These are phyloP conservation scores for Euphorbia celastroides DNA, from an alignment of 441 rosid genomes.

Conservation along the genomic window DNA sequence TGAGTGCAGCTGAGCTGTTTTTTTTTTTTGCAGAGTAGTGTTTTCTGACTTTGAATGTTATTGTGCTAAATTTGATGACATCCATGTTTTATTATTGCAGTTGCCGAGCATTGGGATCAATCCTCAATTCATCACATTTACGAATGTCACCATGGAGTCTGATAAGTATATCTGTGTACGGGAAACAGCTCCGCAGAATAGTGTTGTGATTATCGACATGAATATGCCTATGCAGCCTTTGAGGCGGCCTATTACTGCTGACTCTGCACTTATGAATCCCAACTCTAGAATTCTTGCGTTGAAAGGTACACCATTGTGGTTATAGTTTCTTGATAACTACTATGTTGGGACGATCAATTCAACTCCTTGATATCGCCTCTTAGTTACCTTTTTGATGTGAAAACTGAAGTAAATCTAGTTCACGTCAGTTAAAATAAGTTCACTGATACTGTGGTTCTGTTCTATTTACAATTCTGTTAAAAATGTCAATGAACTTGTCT, in stretches of 20 bases:
- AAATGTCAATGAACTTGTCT: too few relatives aligned
- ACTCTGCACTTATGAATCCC: conserved; percentile 98
- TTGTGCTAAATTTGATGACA: conserved; percentile 11
- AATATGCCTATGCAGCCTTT: conserved; percentile 92
- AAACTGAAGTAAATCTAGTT: too few relatives aligned
- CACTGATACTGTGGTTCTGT: too few relatives aligned
- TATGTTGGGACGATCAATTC: neutral
- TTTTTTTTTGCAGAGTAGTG: neutral
- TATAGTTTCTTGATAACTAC: neutral
- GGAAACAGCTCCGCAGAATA: conserved; percentile 95
- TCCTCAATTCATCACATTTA: conserved; percentile 82
- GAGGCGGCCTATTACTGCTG: conserved; percentile 94
- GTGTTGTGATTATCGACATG: conserved; percentile 94
- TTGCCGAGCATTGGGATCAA: conserved; percentile 75
- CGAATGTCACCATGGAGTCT: conserved; percentile 79
- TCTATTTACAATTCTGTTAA: too few relatives aligned
- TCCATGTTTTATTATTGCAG: conserved; percentile 28
- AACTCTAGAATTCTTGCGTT: conserved; percentile 83
- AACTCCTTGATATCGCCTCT: neutral
- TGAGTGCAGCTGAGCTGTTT: neutral
- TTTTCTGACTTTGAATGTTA: neutral
- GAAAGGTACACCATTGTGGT: conserved; percentile 67
- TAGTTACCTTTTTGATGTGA: too few relatives aligned
- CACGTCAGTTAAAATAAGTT: too few relatives aligned
- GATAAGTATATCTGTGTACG: conserved; percentile 64